Evolutionary conservation across 2,329 filamentous ascomycete genomes (phyloP), one percentile per base, ranked within the genome.

Genomic region (Pseudogymnoascus sp.): DNA sequence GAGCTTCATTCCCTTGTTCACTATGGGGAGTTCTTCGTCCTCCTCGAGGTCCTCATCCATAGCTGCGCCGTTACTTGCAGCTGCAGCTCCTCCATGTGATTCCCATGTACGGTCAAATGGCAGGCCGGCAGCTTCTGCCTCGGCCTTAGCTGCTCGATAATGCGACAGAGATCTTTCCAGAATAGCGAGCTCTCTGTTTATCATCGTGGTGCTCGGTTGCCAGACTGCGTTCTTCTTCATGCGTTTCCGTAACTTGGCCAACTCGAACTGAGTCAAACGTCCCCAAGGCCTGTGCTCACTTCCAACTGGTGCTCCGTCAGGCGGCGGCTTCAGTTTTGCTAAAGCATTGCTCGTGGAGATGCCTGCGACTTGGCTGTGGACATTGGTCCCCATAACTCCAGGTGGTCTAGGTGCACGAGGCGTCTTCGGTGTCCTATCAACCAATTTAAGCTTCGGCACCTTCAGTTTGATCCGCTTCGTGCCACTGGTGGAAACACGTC

Each of bases 181-280:
- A 19, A 80, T 80, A 73, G 89, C 89, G 0, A 95, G 82, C 75
- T 93, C 90, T 31, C 90, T 82, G 14, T 89, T 85, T 67, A 93
- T 90, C 90, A 95, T 95, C 0, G 90, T 93, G 70, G 91, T 89
- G 67, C 89, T 93, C 0, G 90, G 90, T 2, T 85, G 87, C 90
- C 90, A 95, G 4, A 90, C 87, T 0, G 90, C 89, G 71, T 95
- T 95, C 80, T 95, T 95, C 82, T 95, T 95, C 90, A 95, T 95
- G 16, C 89, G 83, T 77, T 95, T 95, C 66, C 90, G 81, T 6
- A 95, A 80, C 67, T 86, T 83, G 0, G 85, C 86, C 57, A 89
- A 78, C 72, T 89, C 86, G 67, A 84, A 88, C 14, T 81, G 78
- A 6, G 85, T 88, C 39, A 89, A 79, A 69, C 85, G 85, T 23